phyloP scores from a whole-genome alignment of 2,329 filamentous ascomycete genomes.

The Aspergillus niger region DNA sequence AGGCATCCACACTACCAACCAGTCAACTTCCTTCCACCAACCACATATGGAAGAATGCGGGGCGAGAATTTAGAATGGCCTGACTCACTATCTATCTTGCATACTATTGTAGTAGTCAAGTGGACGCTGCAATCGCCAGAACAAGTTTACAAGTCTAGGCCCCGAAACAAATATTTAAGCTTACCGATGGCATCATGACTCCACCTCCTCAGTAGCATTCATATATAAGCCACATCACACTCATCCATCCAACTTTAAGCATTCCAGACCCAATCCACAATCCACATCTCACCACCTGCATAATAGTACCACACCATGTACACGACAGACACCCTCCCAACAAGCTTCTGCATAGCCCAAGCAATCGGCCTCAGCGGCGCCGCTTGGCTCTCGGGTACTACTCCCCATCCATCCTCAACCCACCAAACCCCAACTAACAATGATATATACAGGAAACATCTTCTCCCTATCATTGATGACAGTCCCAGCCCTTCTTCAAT shows the following conservation, averaged over 20 bases:
- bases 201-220: no score
- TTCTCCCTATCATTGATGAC: slow-evolving; percentile 26
- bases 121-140: no score
- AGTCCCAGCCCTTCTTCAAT: slow-evolving; percentile 30
- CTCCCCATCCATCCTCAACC: neutral
- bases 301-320: neutral
- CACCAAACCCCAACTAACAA: neutral
- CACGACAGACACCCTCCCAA: slow-evolving; percentile 23
- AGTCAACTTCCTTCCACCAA: neutral
- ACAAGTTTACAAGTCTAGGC: no score
- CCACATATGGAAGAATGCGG: neutral
- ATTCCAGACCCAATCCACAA: neutral
- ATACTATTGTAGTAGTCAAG: neutral
- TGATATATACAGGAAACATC: slow-evolving; percentile 28
- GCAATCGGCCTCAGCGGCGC: slow-evolving; percentile 32
- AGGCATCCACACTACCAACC: neutral
- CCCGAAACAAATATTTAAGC: neutral
- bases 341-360: slow-evolving; percentile 30
- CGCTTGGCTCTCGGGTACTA: slow-evolving; percentile 34
- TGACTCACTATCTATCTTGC: neutral
- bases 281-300: neutral
- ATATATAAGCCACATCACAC: slow-evolving; percentile 1
- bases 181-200: slow-evolving; percentile 12
- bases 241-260: neutral
- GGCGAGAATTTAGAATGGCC: neutral